phyloP scores from a whole-genome alignment of 2,329 filamentous ascomycete genomes.

The Botrytis hyacinthi region DNA sequence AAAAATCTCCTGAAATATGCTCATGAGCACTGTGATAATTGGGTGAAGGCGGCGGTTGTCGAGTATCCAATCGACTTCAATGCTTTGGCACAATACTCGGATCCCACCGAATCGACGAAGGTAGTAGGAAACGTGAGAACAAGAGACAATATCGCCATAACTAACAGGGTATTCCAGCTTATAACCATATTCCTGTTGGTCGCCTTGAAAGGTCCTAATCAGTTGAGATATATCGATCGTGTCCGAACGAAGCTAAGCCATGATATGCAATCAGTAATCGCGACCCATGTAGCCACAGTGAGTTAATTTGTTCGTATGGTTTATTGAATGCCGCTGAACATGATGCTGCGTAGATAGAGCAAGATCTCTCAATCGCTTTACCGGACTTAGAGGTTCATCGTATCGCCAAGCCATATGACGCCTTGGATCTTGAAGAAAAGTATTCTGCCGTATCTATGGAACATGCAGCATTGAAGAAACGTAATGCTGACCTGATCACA shows the following conservation, averaged over 20 bases:
- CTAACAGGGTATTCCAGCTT: conserved; percentile 46
- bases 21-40: conserved; percentile 48
- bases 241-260: conserved; percentile 45
- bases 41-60: conserved; percentile 50
- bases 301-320: not conserved
- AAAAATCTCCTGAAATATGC: conserved; percentile 56
- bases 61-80: conserved; percentile 54
- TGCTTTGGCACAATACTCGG: conserved; percentile 56
- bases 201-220: conserved; percentile 59
- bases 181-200: conserved; percentile 62
- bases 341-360: conserved; percentile 7
- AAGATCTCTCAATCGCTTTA: conserved; percentile 16
- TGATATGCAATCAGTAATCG: conserved; percentile 44
- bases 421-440: conserved; percentile 48
- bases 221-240: conserved; percentile 51
- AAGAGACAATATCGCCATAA: conserved; percentile 16
- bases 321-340: not conserved
- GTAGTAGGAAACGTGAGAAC: conserved; percentile 37
- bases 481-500: conserved; percentile 57
- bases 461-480: conserved; percentile 55
- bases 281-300: conserved; percentile 35
- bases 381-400: not conserved
- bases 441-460: conserved; percentile 45
- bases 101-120: conserved; percentile 54
- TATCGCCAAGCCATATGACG: conserved; percentile 10